A percentile compares a stretch with the other conserved stretches of the same genome.
These are phyloP conservation scores for Buddleja alternifolia DNA, from an alignment of 257 asterid genomes.

Conservation along the genomic window DNA sequence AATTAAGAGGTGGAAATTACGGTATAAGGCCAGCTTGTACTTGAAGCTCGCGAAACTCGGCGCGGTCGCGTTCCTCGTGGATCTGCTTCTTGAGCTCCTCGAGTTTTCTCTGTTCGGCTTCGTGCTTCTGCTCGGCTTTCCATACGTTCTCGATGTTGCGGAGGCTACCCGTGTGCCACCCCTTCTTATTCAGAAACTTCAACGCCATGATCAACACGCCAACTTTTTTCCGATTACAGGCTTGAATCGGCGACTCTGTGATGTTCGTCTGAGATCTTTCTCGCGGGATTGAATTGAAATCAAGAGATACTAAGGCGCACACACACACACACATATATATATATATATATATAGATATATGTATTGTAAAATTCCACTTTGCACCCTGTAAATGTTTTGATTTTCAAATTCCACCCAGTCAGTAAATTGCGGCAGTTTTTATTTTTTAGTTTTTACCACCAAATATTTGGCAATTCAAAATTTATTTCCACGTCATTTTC, in stretches of 20 bases:
- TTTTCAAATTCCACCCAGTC: too few species aligned
- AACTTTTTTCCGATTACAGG: slow-evolving; percentile 15
- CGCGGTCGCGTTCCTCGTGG: slow-evolving; percentile 86
- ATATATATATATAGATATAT: too few species aligned
- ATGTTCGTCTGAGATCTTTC: not conserved
- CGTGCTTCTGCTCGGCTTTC: slow-evolving; percentile 99
- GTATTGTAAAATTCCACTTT: not conserved
- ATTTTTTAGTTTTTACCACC: not conserved
- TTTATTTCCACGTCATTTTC: too few species aligned
- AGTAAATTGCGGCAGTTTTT: too few species aligned
- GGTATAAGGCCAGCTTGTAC: slow-evolving; percentile 92
- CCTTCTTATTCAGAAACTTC: slow-evolving; percentile 96
- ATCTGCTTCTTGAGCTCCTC: slow-evolving; percentile 97
- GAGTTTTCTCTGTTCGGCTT: slow-evolving; percentile 85
- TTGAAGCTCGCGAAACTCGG: slow-evolving; percentile 92
- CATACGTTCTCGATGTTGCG: slow-evolving; percentile 97
- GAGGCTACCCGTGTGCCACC: slow-evolving; percentile 99
- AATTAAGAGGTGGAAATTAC: slow-evolving; percentile 32
- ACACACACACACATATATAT: too few species aligned
- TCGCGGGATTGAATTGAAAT: not conserved
- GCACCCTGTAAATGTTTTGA: too few species aligned
- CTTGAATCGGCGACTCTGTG: slow-evolving; percentile 17
- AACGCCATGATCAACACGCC: slow-evolving; percentile 64
- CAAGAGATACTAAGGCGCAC: too few species aligned
- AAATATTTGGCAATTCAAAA: not conserved